A percentile compares a stretch with the other conserved stretches of the same genome.
Evolutionary conservation across 805 yeast species (phyloP).

Genomic region (Geotrichum ghanense): DNA sequence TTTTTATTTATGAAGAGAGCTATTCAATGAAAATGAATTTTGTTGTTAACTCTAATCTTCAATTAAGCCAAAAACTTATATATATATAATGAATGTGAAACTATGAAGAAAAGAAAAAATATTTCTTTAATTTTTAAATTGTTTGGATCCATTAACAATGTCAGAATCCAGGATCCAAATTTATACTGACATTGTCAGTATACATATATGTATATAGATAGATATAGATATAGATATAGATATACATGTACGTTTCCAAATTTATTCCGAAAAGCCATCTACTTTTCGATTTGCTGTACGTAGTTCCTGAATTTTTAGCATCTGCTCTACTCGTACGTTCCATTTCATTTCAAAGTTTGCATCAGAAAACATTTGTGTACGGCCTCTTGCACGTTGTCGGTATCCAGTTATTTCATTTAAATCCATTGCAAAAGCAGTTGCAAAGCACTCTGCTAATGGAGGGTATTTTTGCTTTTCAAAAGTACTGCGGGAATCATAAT

Average conservation of each 20-base stretch:
- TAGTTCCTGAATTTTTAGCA: constrained; percentile 16
- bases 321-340: constrained; percentile 24
- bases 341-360: constrained; percentile 43
- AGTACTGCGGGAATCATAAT: constrained; percentile 25
- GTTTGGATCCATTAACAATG: too few species aligned
- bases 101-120: too few species aligned
- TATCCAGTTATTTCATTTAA: constrained; percentile 30
- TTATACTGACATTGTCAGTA: too few species aligned
- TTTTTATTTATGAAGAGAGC: too few species aligned
- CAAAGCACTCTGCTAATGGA: constrained; percentile 39
- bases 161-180: too few species aligned
- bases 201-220: too few species aligned
- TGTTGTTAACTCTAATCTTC: too few species aligned
- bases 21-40: too few species aligned
- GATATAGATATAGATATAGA: too few species aligned
- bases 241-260: too few species aligned
- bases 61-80: too few species aligned
- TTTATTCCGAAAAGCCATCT: not conserved
- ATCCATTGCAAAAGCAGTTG: constrained; percentile 30
- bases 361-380: constrained; percentile 48
- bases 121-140: not conserved
- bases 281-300: constrained; percentile 12
- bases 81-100: too few species aligned
- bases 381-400: constrained; percentile 32
- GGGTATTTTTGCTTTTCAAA: constrained; percentile 27